Percentiles rank a stretch among this genome's conserved stretches.
These are phyloP conservation scores for Huiozyma sinensis DNA, from an alignment of 805 yeast genomes.

Conservation along the genomic window DNA sequence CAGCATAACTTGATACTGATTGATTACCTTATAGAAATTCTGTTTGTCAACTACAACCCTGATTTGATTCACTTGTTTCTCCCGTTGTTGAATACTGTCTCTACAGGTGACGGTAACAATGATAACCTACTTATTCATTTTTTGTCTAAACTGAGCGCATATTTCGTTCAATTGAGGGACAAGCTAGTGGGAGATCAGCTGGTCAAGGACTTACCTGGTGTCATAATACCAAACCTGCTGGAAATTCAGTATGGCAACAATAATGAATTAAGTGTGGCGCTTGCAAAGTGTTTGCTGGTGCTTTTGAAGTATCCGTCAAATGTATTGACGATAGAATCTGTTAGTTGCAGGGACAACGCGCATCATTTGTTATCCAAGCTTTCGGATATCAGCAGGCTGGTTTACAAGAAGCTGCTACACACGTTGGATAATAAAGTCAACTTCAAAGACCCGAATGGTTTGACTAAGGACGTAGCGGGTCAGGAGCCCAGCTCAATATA, in stretches of 20 bases:
- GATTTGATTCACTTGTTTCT: constrained; percentile 16
- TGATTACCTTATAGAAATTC: constrained; percentile 21
- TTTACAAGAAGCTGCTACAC: constrained; percentile 14
- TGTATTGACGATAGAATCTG: constrained; percentile 11
- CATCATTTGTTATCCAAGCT: constrained; percentile 12
- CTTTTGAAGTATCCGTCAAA: constrained; percentile 8
- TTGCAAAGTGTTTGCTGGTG: constrained; percentile 21
- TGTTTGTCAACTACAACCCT: constrained; percentile 23
- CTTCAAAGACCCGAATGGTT: constrained; percentile 8
- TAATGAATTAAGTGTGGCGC: constrained; percentile 16
- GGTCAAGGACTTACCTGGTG: constrained; percentile 14
- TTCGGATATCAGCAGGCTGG: constrained; percentile 17
- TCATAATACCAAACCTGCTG: constrained; percentile 19
- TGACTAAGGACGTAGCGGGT: constrained; percentile 2
- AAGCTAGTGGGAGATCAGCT: constrained; percentile 22
- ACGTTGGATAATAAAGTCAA: constrained; percentile 15
- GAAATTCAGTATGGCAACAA: constrained; percentile 4
- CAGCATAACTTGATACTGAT: constrained; percentile 13
- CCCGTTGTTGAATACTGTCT: constrained; percentile 15
- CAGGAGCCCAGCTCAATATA: constrained; percentile 2
- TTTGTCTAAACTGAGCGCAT: constrained; percentile 19
- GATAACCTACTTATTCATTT: constrained; percentile 16
- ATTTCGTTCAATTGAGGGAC: constrained; percentile 20
- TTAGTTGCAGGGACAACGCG: constrained; percentile 8
- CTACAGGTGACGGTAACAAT: constrained; percentile 1